These are phyloP conservation scores for Mycena vulgaris DNA, from an alignment of 768 basidiomycete genomes.

Conservation along the genomic window DNA sequence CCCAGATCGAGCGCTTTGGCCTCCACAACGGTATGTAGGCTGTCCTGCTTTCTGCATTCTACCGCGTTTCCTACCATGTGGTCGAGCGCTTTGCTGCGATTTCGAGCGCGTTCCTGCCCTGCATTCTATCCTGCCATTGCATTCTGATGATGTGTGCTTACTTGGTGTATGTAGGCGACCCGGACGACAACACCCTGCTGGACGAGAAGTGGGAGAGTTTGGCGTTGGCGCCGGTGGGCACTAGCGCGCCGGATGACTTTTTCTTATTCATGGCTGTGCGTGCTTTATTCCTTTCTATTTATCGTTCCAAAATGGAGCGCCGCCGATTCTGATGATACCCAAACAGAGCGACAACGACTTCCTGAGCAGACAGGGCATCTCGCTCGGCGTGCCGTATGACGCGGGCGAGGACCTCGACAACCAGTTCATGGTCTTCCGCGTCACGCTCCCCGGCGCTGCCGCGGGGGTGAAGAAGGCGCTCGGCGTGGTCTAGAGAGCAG, in stretches of 20 bases:
- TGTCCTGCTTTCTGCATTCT: not conserved
- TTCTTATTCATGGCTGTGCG: constrained; percentile 76
- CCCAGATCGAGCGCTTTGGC: constrained; percentile 72
- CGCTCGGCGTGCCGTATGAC: constrained; percentile 64
- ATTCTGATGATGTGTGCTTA: not conserved
- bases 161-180: constrained; percentile 53
- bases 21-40: constrained; percentile 68
- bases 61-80: no score
- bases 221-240: constrained; percentile 69
- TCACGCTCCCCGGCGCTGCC: constrained; percentile 62
- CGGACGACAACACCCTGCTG: constrained; percentile 68
- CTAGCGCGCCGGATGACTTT: constrained; percentile 72
- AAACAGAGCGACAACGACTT: constrained; percentile 75
- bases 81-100: no score
- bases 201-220: constrained; percentile 80
- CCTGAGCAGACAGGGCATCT: constrained; percentile 67
- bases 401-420: constrained; percentile 69
- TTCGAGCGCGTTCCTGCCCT: no score
- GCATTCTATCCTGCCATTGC: not conserved
- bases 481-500: no score
- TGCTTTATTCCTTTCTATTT: constrained; percentile 21
- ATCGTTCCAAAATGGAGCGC: not conserved
- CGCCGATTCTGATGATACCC: constrained; percentile 53
- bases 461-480: not conserved
- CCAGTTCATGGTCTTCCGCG: constrained; percentile 72